Base-by-base conservation (phyloP, 768 basidiomycete genomes). In the Pleurotus eryngii region DNA sequence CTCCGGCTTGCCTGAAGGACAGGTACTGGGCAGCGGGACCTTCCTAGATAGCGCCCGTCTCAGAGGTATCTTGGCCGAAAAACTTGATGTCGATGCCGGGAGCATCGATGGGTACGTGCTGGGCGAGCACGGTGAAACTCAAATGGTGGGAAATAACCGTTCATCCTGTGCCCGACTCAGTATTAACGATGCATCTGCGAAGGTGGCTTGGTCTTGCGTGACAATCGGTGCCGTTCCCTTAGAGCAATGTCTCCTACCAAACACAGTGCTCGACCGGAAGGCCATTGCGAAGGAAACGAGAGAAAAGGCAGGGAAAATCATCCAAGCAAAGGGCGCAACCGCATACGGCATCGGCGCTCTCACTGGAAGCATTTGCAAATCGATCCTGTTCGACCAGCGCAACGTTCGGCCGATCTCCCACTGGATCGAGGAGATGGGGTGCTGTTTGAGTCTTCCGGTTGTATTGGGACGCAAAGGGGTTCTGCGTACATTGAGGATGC, bases 61-160 rank as follows among this genome's bases (percentile, higher is more conserved):
- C 24, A 35, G 60, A 48, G 51, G 57, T n/a, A 26, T 46, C 24
- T 24, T 61, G 57, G 60, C 60, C 40, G 60, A 61, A 38, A 37
- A 61, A 20, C 35, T 54, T 17, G 27, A 61, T 38, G 60, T 61
- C 39, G 20, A 37, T 38, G 27, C 35, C 18, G 20, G 49, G 5
- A 56, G 54, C 40, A 42, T 61, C 17, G 53, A 58, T n/a, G 57
- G 51, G 15, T 61, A 61, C 39, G 60, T 58, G 8, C 30, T 61
- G 11, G 60, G 60, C 18, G 60, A 61, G 49, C 60, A 61, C 40
- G 60, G 60, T 9, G 60, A 61, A 46, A 55, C 57, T 12, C 60
- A 61, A 47, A 54, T 61, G 24, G 60, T 61, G n/a, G 3, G 60
- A 17, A 15, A 35, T 46, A 4, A 22, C 43, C 14, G 18, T 17